Evolutionary conservation across 2,329 filamentous ascomycete genomes (phyloP), one percentile per base, ranked within the genome.

Genomic region (Ophiostoma australiae): DNA sequence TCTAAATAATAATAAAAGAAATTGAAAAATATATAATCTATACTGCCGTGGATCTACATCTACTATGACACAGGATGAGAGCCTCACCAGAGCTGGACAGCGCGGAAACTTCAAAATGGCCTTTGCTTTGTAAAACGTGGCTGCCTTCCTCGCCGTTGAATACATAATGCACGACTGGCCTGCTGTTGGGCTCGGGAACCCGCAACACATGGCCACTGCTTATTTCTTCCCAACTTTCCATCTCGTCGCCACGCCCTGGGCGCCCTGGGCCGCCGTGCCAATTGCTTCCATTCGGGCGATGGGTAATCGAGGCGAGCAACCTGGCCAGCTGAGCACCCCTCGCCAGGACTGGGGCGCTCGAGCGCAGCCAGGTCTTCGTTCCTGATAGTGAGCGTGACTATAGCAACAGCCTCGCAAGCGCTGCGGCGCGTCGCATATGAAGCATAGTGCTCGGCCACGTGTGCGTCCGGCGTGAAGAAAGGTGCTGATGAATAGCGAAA

Each of bases 361-460:
- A 67, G 65, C 37, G 37, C 10, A n/a, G n/a, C 65, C 10, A 44
- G 65, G 37, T 67, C 65, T 10, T 67, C 65, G 7, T 15, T 27
- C 20, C 44, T 67, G 65, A 67, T 67, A 37, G 37, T 67, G n/a
- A 67, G 20, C 1, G 65, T 44, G 20, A 67, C 65, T 0, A 67
- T 67, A 20, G 44, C 65, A 15, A 67, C 65, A 3, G 65, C 27
- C 37, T 44, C 65, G 37, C 65, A 67, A 44, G 65, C 11, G 35
- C 33, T 31, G n/a, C 37, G 65, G 35, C 65, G 65, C 37, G 31
- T 67, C 2, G 65, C 65, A 44, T 67, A 67, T 10, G 65, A 20
- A 37, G 61, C 61, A 3, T 37, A 35, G 61, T 65, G n/a, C 7
- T 37, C n/a, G n/a, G n/a, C n/a, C n/a, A n/a, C n/a, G n/a, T n/a